phyloP scores from a whole-genome alignment of 805 yeast genomes.

The Saccharomycopsis sp. region DNA sequence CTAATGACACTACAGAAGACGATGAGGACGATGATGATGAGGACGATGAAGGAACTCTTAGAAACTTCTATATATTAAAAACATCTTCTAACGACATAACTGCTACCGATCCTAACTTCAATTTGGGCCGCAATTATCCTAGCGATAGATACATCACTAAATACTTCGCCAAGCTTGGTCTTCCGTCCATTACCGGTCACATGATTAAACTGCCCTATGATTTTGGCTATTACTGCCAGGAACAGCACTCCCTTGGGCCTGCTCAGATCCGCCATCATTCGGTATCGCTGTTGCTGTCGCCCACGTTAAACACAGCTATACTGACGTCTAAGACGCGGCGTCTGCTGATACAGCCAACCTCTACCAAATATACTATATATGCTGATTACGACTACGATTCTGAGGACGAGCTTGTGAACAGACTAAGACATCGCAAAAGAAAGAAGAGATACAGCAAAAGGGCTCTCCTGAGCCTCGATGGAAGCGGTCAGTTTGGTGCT shows the following conservation, averaged over 20 bases:
- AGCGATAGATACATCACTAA: constrained; percentile 2
- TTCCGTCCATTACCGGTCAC: constrained; percentile 3
- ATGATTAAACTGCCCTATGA: constrained; percentile 8
- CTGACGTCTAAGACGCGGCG: background rate
- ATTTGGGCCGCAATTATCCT: constrained; percentile 8
- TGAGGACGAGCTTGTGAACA: background rate
- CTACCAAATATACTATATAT: background rate
- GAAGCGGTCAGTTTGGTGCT: constrained; percentile 10
- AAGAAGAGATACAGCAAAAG: background rate
- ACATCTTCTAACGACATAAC: background rate
- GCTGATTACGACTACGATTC: background rate
- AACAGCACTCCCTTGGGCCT: background rate
- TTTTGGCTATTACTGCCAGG: constrained; percentile 14
- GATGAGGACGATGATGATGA: constrained; percentile 9
- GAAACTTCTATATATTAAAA: background rate
- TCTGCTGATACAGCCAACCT: background rate
- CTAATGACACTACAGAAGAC: background rate
- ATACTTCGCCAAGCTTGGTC: constrained; percentile 11
- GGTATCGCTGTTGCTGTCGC: background rate
- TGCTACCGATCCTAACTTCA: constrained; percentile 10
- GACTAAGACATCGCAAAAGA: background rate
- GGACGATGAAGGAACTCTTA: background rate
- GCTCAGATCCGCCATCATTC: background rate
- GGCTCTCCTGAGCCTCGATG: background rate
- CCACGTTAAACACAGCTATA: background rate